Evolutionary conservation across 768 basidiomycete species (phyloP).

Genomic region (Macrolepiota fuliginosa): DNA sequence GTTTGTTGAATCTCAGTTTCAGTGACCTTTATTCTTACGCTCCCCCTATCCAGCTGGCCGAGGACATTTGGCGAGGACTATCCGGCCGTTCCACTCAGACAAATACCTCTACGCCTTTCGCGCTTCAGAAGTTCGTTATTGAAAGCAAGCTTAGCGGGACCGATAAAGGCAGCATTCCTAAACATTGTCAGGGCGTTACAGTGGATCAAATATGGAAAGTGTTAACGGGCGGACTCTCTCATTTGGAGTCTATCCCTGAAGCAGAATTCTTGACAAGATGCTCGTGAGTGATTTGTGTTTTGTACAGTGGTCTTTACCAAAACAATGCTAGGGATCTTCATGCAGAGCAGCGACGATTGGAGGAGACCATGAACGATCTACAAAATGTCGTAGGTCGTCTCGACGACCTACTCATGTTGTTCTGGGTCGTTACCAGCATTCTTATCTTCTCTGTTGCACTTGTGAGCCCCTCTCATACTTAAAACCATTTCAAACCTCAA

Average conservation of each 20-base stretch:
- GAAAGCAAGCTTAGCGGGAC: not conserved
- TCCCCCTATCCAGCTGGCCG: not conserved
- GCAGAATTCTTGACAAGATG: conserved; percentile 1
- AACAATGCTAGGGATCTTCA: not conserved
- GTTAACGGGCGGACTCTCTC: not conserved
- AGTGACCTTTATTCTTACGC: not conserved
- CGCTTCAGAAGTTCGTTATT: not conserved
- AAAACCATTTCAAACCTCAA: not conserved
- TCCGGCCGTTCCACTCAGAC: not conserved
- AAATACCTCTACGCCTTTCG: not conserved
- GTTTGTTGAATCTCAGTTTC: not conserved
- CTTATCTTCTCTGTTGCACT: conserved; percentile 7
- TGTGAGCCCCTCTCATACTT: not conserved
- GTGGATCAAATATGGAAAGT: not conserved
- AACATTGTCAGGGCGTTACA: not conserved
- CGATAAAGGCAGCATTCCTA: not conserved
- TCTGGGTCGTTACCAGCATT: not conserved
- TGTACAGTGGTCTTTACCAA: not conserved
- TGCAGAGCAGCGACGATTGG: conserved; percentile 2
- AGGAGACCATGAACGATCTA: conserved; percentile 8
- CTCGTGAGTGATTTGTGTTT: not conserved
- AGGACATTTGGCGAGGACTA: not conserved
- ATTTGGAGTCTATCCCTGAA: not conserved
- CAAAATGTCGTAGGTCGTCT: conserved; percentile 6
- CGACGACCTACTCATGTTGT: conserved; percentile 1